A percentile compares a stretch with the other conserved stretches of the same genome.
Conservation (phyloP, 371 early-diverging fungal genomes). For the Smittium mucronatum region DNA sequence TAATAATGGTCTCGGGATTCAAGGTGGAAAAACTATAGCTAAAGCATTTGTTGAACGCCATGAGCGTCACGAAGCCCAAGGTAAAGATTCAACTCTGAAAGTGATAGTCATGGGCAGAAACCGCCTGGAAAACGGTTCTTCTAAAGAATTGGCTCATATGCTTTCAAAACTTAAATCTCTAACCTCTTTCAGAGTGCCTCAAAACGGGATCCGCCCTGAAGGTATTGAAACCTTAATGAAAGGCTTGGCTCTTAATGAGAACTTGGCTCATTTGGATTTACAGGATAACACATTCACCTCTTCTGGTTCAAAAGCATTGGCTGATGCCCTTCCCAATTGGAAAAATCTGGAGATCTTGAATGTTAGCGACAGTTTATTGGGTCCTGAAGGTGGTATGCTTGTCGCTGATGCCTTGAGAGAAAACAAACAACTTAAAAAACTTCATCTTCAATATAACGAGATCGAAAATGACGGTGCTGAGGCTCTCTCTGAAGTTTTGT, state of each 20-base stretch:
- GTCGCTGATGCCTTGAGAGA: slow-evolving; percentile 49
- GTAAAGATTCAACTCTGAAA: slow-evolving; percentile 49
- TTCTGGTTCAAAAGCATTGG: slow-evolving; percentile 66
- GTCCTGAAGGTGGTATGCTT: slow-evolving; percentile 49
- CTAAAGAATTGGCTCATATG: slow-evolving; percentile 59
- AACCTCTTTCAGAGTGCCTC: slow-evolving; percentile 79
- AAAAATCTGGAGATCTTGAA: slow-evolving; percentile 61
- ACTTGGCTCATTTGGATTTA: slow-evolving; percentile 67
- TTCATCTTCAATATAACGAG: slow-evolving; percentile 80
- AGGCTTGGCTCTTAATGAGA: slow-evolving; percentile 54
- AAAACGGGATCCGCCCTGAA: slow-evolving; percentile 92
- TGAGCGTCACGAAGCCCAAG: slow-evolving; percentile 47
- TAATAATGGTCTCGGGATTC: slow-evolving; percentile 89
- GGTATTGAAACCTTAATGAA: slow-evolving; percentile 61
- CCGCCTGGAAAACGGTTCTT: slow-evolving; percentile 79
- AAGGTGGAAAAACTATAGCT: slow-evolving; percentile 81
- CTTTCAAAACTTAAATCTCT: slow-evolving; percentile 61
- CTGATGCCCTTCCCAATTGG: slow-evolving; percentile 64
- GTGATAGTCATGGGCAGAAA: slow-evolving; percentile 85
- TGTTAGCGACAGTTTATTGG: slow-evolving; percentile 81
- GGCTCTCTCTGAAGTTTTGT: slow-evolving; percentile 51
- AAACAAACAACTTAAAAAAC: slow-evolving; percentile 43
- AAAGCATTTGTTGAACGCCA: slow-evolving; percentile 65
- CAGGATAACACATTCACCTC: slow-evolving; percentile 94
- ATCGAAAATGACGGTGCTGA: slow-evolving; percentile 59